Evolutionary conservation across 495 filamentous ascomycete species (phyloP).

Genomic region (Pseudomonodictys pantanalensis): DNA sequence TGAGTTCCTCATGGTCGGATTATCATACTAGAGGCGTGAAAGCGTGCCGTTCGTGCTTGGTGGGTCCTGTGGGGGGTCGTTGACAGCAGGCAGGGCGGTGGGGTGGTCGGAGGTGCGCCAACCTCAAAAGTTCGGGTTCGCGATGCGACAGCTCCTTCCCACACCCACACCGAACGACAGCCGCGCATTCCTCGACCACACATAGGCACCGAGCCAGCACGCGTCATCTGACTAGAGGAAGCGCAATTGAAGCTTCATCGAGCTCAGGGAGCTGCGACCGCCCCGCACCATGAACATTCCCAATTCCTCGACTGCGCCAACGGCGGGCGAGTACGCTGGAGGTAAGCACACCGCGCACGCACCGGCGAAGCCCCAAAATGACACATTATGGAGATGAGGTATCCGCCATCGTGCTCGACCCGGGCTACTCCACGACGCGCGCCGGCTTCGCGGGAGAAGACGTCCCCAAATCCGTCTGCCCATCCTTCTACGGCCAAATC

Average conservation of each 20-base stretch:
- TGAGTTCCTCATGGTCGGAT: neutral
- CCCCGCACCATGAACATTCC: constrained; percentile 25
- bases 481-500: constrained; percentile 76
- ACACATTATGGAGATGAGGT: constrained; percentile 68
- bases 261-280: neutral
- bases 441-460: constrained; percentile 98
- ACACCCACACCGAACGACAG: constrained; percentile 4
- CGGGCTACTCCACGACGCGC: constrained; percentile 84
- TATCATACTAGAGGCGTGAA: constrained; percentile 1
- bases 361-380: neutral
- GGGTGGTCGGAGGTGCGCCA: neutral
- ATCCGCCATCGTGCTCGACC: constrained; percentile 92
- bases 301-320: constrained; percentile 31
- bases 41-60: neutral
- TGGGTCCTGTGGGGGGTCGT: neutral
- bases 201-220: neutral
- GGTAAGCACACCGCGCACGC: constrained; percentile 12
- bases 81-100: neutral
- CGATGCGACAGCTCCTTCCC: constrained; percentile 23
- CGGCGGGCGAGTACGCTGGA: constrained; percentile 34
- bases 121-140: constrained; percentile 11
- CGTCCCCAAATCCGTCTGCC: constrained; percentile 86
- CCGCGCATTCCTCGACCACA: neutral
- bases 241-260: neutral
- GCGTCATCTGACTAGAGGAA: constrained; percentile 14